Evolutionary conservation across 2,329 filamentous ascomycete species (phyloP).

Genomic region (Penicillium sp.): DNA sequence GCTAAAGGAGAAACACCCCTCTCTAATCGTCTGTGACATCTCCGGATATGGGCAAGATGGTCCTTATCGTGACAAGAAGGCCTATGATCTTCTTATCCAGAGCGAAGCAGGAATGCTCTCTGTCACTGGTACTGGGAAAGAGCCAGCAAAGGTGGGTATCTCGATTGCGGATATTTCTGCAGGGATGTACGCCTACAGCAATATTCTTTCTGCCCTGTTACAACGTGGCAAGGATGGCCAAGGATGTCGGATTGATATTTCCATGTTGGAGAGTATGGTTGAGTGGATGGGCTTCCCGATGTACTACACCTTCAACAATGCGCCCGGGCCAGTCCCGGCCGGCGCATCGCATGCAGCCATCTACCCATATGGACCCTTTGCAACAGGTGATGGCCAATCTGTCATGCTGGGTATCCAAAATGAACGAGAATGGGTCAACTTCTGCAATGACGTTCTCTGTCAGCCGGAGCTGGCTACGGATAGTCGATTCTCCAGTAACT

Average conservation of each 20-base stretch:
- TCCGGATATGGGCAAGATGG: constrained; percentile 55
- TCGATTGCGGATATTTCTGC: constrained; percentile 58
- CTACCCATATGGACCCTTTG: constrained; percentile 59
- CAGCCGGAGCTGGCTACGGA: constrained; percentile 47
- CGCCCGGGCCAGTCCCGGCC: constrained; percentile 44
- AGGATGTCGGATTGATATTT: constrained; percentile 55
- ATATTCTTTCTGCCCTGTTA: constrained; percentile 52
- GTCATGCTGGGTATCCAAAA: constrained; percentile 62
- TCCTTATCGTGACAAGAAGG: constrained; percentile 56
- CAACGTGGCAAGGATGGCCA: constrained; percentile 51
- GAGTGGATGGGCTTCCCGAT: constrained; percentile 62
- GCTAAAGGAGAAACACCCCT: constrained; percentile 43
- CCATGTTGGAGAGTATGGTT: constrained; percentile 59
- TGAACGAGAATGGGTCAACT: constrained; percentile 56
- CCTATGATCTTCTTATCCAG: constrained; percentile 57
- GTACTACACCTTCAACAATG: constrained; percentile 54
- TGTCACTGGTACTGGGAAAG: constrained; percentile 48
- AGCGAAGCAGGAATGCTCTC: constrained; percentile 56
- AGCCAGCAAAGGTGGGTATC: constrained; percentile 54
- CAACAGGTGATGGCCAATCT: constrained; percentile 47
- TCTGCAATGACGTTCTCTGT: constrained; percentile 50
- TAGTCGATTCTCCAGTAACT: constrained; percentile 50
- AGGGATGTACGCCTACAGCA: constrained; percentile 54
- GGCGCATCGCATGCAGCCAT: constrained; percentile 57
- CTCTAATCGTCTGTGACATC: constrained; percentile 56